Conservation (phyloP, 345 rosid genomes). For the Euphorbia lathyris region DNA sequence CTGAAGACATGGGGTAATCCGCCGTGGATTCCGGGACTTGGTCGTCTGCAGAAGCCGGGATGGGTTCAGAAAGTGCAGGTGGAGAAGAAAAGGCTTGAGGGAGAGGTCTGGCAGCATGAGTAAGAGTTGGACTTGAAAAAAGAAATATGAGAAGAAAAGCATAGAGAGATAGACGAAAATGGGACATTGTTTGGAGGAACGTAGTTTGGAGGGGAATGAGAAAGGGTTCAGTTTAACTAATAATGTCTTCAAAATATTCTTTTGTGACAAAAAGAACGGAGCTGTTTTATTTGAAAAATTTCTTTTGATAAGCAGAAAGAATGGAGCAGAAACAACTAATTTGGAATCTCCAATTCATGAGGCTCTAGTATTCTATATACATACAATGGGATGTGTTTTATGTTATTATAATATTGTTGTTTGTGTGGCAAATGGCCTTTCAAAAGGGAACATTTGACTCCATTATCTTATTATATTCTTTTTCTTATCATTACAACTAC, state of each 20-base stretch:
- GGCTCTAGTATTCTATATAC: slow-evolving; percentile 35
- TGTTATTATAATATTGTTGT: neutral
- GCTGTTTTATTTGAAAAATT: slow-evolving; percentile 9
- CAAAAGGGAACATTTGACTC: slow-evolving; percentile 21
- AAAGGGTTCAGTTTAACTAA: neutral
- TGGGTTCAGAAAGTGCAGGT: slow-evolving; percentile 6
- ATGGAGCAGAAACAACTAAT: slow-evolving; percentile 35
- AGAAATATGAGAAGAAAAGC: slow-evolving; percentile 33
- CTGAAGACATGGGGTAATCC: slow-evolving; percentile 51
- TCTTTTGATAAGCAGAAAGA: slow-evolving; percentile 14
- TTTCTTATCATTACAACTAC: neutral
- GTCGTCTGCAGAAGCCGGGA: neutral
- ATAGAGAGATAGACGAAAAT: slow-evolving; percentile 26
- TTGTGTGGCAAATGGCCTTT: slow-evolving; percentile 1
- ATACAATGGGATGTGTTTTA: neutral
- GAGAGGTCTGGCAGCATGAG: slow-evolving; percentile 33
- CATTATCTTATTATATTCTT: neutral
- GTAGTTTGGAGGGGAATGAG: neutral
- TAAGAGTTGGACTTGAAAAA: slow-evolving; percentile 30
- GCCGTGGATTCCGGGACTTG: slow-evolving; percentile 15
- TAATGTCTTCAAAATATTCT: slow-evolving; percentile 17
- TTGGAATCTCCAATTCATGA: slow-evolving; percentile 43
- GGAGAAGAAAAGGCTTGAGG: slow-evolving; percentile 14
- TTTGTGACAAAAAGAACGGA: slow-evolving; percentile 33
- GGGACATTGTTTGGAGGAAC: slow-evolving; percentile 34